These are phyloP conservation scores for Basipetospora chlamydospora DNA, from an alignment of 2,329 filamentous ascomycete genomes.

Conservation along the genomic window DNA sequence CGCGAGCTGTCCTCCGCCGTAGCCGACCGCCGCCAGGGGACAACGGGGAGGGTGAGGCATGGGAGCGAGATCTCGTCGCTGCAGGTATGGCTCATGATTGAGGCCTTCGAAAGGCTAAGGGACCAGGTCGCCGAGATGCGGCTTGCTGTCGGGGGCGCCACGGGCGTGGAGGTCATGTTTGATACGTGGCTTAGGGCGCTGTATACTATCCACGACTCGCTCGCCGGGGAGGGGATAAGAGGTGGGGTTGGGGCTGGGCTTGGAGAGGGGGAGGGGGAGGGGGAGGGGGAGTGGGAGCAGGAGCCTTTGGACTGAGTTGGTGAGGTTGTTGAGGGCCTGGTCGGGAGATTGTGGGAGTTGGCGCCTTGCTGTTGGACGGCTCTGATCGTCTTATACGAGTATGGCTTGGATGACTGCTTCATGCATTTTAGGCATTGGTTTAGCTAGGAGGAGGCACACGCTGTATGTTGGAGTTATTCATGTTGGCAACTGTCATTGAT, in stretches of 20 bases:
- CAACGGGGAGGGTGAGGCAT: too few relatives aligned
- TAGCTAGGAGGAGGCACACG: too few relatives aligned
- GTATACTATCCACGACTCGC: constrained; percentile 28
- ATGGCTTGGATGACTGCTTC: too few relatives aligned
- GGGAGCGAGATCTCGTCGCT: constrained; percentile 25
- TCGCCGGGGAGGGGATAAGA: constrained; percentile 16
- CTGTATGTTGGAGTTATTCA: too few relatives aligned
- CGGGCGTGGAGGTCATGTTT: constrained; percentile 23
- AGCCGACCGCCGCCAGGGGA: constrained; percentile 12
- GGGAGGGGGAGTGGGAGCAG: background rate
- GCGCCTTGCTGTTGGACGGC: too few relatives aligned
- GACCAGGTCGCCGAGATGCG: constrained; percentile 26
- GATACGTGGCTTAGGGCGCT: constrained; percentile 36
- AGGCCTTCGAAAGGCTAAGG: constrained; percentile 39
- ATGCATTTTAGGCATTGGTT: too few relatives aligned
- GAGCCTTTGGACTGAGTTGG: constrained; percentile 1
- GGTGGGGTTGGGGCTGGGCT: too few relatives aligned
- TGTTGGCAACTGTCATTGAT: too few relatives aligned
- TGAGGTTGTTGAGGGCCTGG: too few relatives aligned
- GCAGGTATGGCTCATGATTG: constrained; percentile 43
- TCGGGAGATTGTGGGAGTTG: too few relatives aligned
- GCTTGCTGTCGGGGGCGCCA: constrained; percentile 17
- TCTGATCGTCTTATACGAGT: too few relatives aligned
- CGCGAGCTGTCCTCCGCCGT: constrained; percentile 32
- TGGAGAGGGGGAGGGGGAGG: background rate